Evolutionary conservation across 2,329 filamentous ascomycete species (phyloP), one percentile per base, ranked within the genome.

Genomic region (Cladophialophora yegresii): DNA sequence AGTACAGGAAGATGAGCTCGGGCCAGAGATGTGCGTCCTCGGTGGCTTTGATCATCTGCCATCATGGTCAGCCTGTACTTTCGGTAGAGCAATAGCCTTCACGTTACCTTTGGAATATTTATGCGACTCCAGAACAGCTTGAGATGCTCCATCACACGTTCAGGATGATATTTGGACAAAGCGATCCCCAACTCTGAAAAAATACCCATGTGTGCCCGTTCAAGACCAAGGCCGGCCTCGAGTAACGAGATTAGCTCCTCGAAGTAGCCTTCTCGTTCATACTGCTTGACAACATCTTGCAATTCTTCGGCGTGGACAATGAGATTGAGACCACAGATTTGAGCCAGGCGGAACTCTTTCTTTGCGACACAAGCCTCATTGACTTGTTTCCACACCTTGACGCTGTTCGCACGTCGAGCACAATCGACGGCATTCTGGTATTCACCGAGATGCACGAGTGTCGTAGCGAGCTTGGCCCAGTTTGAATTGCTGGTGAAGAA

Each of bases 381-480:
- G 71, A 99, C 95, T 79, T 99, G 91, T 80, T 95, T 96, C 95
- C 95, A 99, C 58, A 99, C 95, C 83, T 96, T 97, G 79, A 97
- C 93, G 79, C 92, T 98, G 84, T 98, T 99, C 73, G 95, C 95
- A 82, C 99, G 98, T 77, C 95, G 91, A 28, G 96, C 95, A 74
- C 92, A 97, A 77, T 99, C 95, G 49, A 99, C 95, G 53, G 95
- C 95, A 72, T 92, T 92, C 79, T 99, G 96, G 82, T 99, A 98
- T 72, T 99, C 95, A 70, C 89, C 90, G 6, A 99, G 87, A 77
- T 98, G 92, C n/a, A 99, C 95, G 66, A 98, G 86, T 10, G 95
- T 99, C 10, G 95, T 98, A 13, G 95, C 93, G 73, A 99, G 88
- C 83, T 99, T 99, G 62, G 93, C 93, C 95, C 95, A 99, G 85